Conservation (phyloP, 202 grass and related monocot species). For the Elaeis oleifera region DNA sequence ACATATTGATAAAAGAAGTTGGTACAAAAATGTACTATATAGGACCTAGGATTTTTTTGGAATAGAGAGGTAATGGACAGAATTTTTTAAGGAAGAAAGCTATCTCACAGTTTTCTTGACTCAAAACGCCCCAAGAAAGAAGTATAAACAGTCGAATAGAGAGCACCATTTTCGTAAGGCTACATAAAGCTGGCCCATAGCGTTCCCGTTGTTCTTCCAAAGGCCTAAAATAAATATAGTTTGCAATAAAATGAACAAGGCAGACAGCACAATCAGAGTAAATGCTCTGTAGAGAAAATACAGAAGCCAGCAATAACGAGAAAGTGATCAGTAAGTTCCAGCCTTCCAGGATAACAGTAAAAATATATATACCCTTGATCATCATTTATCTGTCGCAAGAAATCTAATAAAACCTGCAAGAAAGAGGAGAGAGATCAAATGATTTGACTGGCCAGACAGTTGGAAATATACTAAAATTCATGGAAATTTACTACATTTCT, state of each 20-base stretch:
- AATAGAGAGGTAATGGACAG: too few relatives aligned
- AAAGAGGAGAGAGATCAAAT: neutral
- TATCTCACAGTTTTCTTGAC: slow-evolving; percentile 59
- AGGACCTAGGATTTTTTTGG: too few relatives aligned
- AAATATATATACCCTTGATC: slow-evolving; percentile 62
- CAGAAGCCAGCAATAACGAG: too few relatives aligned
- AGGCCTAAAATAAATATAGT: slow-evolving; percentile 44
- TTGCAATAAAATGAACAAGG: neutral
- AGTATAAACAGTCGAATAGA: slow-evolving; percentile 68
- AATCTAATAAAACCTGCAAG: slow-evolving; percentile 80
- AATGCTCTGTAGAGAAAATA: too few relatives aligned
- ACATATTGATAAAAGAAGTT: too few relatives aligned
- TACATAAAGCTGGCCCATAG: slow-evolving; percentile 82
- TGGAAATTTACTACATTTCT: too few relatives aligned
- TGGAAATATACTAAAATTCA: slow-evolving; percentile 15
- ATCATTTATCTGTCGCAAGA: slow-evolving; percentile 93
- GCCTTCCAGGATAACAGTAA: neutral
- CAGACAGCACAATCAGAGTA: too few relatives aligned
- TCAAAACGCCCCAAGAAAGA: slow-evolving; percentile 48
- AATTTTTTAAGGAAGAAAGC: too few relatives aligned
- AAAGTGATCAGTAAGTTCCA: too few relatives aligned
- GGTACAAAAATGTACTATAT: too few relatives aligned
- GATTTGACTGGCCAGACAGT: neutral
- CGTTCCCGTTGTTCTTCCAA: slow-evolving; percentile 97
- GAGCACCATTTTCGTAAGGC: slow-evolving; percentile 64